phyloP scores from a whole-genome alignment of 2,329 filamentous ascomycete species.

The Colletotrichum cuscutae region DNA sequence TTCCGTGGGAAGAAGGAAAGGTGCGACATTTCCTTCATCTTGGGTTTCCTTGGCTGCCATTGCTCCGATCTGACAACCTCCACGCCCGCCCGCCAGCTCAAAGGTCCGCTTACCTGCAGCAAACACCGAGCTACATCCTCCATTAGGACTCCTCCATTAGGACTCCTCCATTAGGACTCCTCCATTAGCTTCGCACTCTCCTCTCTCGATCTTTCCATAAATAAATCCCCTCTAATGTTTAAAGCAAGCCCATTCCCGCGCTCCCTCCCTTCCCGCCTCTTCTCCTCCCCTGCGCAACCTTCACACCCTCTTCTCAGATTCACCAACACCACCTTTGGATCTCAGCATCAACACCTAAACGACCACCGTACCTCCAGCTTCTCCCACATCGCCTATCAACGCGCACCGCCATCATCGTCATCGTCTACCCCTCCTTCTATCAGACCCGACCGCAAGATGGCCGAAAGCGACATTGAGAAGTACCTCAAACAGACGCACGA shows the following conservation, averaged over 20 bases:
- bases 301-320: neutral
- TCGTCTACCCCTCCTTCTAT: neutral
- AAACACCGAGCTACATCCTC: neutral
- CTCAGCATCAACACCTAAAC: neutral
- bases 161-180: neutral
- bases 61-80: conserved; percentile 15
- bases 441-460: conserved; percentile 32
- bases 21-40: conserved; percentile 29
- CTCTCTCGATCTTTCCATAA: neutral
- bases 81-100: too few relatives aligned
- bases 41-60: conserved; percentile 14
- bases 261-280: conserved; percentile 1
- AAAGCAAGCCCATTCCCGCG: conserved; percentile 23
- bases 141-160: neutral
- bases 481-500: conserved; percentile 74
- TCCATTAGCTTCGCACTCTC: neutral
- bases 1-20: conserved; percentile 13
- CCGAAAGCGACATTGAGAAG: conserved; percentile 33
- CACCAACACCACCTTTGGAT: neutral
- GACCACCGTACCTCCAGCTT: neutral
- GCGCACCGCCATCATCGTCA: neutral
- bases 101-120: conserved; percentile 16
- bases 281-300: conserved; percentile 10
- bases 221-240: conserved; percentile 18
- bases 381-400: conserved; percentile 10